phyloP scores from a whole-genome alignment of 176 grass and related monocot species.

The Bothriochloa decipiens region DNA sequence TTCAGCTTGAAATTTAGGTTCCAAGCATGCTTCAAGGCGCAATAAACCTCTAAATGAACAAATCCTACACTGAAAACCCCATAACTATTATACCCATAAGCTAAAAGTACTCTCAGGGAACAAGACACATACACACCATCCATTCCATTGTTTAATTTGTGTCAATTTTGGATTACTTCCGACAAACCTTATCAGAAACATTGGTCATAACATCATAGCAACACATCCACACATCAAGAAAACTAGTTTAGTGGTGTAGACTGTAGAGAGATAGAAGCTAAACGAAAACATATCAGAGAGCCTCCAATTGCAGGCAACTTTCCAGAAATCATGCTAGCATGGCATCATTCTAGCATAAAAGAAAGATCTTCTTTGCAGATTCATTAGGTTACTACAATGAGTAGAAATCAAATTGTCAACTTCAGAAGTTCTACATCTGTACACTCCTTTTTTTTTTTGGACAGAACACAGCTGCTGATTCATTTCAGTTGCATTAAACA shows the following conservation, averaged over 20 bases:
- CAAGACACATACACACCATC: neutral
- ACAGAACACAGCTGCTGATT: conserved; percentile 11
- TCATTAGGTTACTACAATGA: neutral
- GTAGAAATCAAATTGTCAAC: neutral
- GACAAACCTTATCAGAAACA: neutral
- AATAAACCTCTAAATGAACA: neutral
- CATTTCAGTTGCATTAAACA: neutral
- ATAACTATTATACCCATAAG: neutral
- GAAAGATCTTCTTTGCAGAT: neutral
- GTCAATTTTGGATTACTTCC: neutral
- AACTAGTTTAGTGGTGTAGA: neutral
- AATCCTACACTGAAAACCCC: neutral
- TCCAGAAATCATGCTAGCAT: neutral
- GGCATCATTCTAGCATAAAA: neutral
- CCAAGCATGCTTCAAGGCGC: neutral
- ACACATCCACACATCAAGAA: neutral
- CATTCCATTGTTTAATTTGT: neutral
- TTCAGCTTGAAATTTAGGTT: conserved; percentile 35
- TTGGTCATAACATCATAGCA: neutral
- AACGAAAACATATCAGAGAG: neutral
- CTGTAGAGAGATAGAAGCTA: neutral
- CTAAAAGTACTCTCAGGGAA: conserved; percentile 5
- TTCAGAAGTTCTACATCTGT: neutral
- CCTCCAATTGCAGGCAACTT: neutral
- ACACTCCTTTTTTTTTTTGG: neutral